A percentile compares a stretch with the other conserved stretches of the same genome.
These are phyloP conservation scores for Dalechampia spathulata DNA, from an alignment of 441 rosid genomes.

Conservation along the genomic window DNA sequence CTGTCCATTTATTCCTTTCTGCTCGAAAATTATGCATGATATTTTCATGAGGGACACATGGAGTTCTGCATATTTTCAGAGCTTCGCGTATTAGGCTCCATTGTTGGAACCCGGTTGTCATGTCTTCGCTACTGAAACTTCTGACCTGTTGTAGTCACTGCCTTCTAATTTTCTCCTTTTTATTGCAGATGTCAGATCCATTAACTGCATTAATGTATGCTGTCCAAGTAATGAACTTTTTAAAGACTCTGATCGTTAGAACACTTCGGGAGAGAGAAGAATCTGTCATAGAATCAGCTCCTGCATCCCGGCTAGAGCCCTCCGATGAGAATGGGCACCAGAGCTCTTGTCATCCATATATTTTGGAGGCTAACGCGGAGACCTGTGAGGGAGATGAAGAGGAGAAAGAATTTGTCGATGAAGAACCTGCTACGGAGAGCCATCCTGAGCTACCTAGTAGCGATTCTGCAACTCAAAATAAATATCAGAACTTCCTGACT, in stretches of 20 bases:
- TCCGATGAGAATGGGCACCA: conserved; percentile 51
- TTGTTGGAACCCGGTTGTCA: background rate
- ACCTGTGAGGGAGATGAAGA: conserved; percentile 17
- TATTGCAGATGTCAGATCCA: conserved; percentile 83
- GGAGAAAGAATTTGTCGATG: conserved; percentile 20
- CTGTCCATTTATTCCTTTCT: background rate
- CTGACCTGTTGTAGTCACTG: conserved; percentile 17
- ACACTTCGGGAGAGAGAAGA: conserved; percentile 52
- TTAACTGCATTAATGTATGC: conserved; percentile 77
- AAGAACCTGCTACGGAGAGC: conserved; percentile 34
- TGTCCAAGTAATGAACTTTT: conserved; percentile 88
- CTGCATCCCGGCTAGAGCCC: conserved; percentile 30
- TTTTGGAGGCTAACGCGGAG: conserved; percentile 30
- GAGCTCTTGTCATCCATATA: conserved; percentile 34
- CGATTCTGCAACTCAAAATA: conserved; percentile 19
- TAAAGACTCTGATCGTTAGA: conserved; percentile 54
- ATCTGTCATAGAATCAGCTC: conserved; percentile 35
- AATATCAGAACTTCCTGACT: conserved; percentile 22
- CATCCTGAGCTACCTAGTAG: conserved; percentile 20
- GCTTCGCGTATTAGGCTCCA: background rate
- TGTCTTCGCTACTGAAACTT: background rate
- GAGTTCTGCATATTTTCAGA: background rate
- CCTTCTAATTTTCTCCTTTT: conserved; percentile 7
- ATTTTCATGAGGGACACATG: background rate
- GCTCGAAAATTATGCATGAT: background rate